These are phyloP conservation scores for Aspergillus coremiiformis DNA, from an alignment of 495 filamentous ascomycete genomes.

Conservation along the genomic window DNA sequence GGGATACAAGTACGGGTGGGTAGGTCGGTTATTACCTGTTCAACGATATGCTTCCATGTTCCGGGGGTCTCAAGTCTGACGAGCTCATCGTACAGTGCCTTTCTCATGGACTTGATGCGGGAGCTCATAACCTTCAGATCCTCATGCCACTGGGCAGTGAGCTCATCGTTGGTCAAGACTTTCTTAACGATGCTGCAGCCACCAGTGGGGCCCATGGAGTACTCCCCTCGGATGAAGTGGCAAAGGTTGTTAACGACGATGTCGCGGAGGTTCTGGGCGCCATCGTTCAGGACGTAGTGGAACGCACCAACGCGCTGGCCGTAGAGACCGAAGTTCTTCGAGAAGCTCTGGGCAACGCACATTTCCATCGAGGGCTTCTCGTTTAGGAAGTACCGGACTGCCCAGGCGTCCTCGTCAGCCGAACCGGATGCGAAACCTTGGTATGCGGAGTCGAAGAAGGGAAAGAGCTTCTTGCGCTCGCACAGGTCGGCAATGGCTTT, in stretches of 20 bases:
- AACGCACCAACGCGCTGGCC: constrained; percentile 45
- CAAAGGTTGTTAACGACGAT: constrained; percentile 37
- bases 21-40: constrained; percentile 28
- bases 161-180: constrained; percentile 32
- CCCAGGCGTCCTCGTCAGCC: constrained; percentile 47
- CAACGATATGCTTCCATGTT: constrained; percentile 43
- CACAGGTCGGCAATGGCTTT: constrained; percentile 43
- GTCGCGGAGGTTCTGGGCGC: constrained; percentile 26
- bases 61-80: constrained; percentile 38
- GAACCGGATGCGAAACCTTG: constrained; percentile 51
- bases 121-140: constrained; percentile 46
- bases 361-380: constrained; percentile 43
- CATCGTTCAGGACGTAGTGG: constrained; percentile 37
- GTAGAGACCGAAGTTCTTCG: constrained; percentile 52
- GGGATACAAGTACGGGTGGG: neutral
- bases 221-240: constrained; percentile 41
- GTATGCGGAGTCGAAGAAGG: constrained; percentile 51
- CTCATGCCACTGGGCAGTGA: constrained; percentile 41
- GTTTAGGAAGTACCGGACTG: constrained; percentile 47
- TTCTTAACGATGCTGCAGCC: constrained; percentile 46
- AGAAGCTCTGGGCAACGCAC: constrained; percentile 46
- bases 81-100: constrained; percentile 39
- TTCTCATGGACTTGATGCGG: constrained; percentile 44
- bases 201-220: constrained; percentile 42
- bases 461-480: constrained; percentile 45